Evolutionary conservation across 2,329 filamentous ascomycete genomes (phyloP).

Genomic region (Diaporthe eres): DNA sequence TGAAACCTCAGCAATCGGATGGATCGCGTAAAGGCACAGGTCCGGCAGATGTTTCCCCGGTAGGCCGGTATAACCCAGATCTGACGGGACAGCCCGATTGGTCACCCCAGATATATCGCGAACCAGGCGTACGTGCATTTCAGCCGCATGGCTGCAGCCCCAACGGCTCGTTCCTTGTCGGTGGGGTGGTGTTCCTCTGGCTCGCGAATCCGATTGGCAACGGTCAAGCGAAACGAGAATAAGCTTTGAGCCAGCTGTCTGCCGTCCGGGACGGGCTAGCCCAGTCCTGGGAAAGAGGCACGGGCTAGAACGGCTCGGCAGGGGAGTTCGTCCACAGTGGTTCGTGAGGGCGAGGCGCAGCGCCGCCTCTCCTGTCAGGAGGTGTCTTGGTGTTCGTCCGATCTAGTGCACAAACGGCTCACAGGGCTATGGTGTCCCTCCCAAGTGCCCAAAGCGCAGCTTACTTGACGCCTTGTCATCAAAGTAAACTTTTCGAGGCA

Average conservation of each 20-base stretch:
- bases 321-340: constrained; percentile 15
- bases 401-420: constrained; percentile 8
- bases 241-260: constrained; percentile 3
- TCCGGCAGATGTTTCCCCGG: constrained; percentile 12
- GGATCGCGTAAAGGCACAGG: not conserved
- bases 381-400: constrained; percentile 3
- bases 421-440: not conserved
- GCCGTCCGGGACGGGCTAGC: not conserved
- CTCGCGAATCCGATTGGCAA: constrained; percentile 24
- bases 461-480: not conserved
- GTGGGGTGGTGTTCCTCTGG: not conserved
- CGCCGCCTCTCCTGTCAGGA: not conserved
- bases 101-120: constrained; percentile 3
- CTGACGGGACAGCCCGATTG: constrained; percentile 17
- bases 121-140: constrained; percentile 10
- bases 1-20: constrained; percentile 8
- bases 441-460: constrained; percentile 8
- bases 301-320: constrained; percentile 18
- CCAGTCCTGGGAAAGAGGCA: not conserved
- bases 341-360: not conserved
- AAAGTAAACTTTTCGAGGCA: not conserved
- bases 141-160: constrained; percentile 20
- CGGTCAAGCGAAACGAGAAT: constrained; percentile 17
- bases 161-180: not conserved
- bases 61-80: not conserved